Evolutionary conservation across 257 asterid genomes (phyloP).

Genomic region (Paulownia fortunei): DNA sequence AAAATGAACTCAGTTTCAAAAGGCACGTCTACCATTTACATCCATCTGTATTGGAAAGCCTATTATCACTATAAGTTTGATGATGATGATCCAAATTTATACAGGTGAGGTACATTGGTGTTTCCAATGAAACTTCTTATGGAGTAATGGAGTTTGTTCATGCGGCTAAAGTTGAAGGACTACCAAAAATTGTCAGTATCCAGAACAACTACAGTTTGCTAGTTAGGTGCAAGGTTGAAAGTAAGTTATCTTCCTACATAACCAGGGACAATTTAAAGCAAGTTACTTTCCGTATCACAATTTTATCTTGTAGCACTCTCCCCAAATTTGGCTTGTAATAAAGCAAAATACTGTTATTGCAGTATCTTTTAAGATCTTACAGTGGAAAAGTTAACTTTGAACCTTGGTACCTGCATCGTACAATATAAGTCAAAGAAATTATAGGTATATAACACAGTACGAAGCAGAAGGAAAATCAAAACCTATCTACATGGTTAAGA

Average conservation of each 20-base stretch:
- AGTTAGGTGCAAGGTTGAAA: conserved; percentile 80
- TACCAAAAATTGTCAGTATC: conserved; percentile 91
- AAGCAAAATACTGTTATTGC: background rate
- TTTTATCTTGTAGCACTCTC: background rate
- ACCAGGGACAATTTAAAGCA: background rate
- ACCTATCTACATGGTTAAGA: too few relatives aligned
- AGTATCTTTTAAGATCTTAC: background rate
- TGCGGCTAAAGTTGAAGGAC: conserved; percentile 85
- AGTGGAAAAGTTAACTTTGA: background rate
- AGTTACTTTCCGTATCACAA: background rate
- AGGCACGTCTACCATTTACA: background rate
- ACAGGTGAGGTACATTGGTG: conserved; percentile 93
- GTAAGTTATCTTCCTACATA: conserved; percentile 48
- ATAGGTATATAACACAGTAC: too few relatives aligned
- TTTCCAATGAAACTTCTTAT: conserved; percentile 93
- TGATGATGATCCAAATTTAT: conserved; percentile 22
- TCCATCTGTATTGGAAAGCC: background rate
- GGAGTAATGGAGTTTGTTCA: conserved; percentile 96
- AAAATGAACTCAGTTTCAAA: background rate
- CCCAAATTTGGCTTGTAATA: background rate
- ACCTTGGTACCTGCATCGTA: too few relatives aligned
- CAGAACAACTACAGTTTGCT: conserved; percentile 87
- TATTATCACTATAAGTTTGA: conserved; percentile 5
- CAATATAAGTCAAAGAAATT: too few relatives aligned
- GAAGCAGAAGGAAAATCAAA: too few relatives aligned